These are phyloP conservation scores for Lactarius sanguifluus DNA, from an alignment of 768 basidiomycete genomes.

Conservation along the genomic window DNA sequence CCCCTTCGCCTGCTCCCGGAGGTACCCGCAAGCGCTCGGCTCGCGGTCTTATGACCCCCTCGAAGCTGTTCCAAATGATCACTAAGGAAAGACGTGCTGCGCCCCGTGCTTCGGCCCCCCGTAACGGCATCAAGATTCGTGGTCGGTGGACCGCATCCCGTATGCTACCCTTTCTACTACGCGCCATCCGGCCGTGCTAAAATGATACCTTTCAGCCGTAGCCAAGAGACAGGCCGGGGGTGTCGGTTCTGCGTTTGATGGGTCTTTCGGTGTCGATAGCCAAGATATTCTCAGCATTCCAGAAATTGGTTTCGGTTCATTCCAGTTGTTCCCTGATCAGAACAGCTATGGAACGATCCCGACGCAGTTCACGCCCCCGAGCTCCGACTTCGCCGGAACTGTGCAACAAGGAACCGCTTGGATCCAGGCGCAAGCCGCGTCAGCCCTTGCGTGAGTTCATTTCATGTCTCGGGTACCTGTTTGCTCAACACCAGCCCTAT, in stretches of 20 bases:
- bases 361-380: slow-evolving; percentile 12
- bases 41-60: slow-evolving; percentile 28
- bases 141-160: slow-evolving; percentile 33
- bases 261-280: slow-evolving; percentile 40
- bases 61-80: slow-evolving; percentile 26
- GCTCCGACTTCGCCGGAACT: slow-evolving; percentile 29
- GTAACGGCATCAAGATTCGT: slow-evolving; percentile 28
- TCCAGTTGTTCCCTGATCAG: slow-evolving; percentile 44
- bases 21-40: slow-evolving; percentile 16
- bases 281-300: slow-evolving; percentile 40
- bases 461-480: neutral
- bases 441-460: slow-evolving; percentile 27
- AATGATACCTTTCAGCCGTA: slow-evolving; percentile 6
- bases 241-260: slow-evolving; percentile 39
- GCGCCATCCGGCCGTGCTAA: neutral
- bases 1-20: slow-evolving; percentile 25
- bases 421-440: slow-evolving; percentile 35
- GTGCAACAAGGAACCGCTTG: slow-evolving; percentile 36
- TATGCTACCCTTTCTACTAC: slow-evolving; percentile 13
- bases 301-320: slow-evolving; percentile 39
- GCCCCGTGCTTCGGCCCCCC: slow-evolving; percentile 6
- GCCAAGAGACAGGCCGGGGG: slow-evolving; percentile 13
- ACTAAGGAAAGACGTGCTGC: slow-evolving; percentile 25
- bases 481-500: neutral
- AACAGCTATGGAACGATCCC: slow-evolving; percentile 32